These are phyloP conservation scores for Voacanga thouarsii DNA, from an alignment of 257 asterid genomes.

Conservation along the genomic window DNA sequence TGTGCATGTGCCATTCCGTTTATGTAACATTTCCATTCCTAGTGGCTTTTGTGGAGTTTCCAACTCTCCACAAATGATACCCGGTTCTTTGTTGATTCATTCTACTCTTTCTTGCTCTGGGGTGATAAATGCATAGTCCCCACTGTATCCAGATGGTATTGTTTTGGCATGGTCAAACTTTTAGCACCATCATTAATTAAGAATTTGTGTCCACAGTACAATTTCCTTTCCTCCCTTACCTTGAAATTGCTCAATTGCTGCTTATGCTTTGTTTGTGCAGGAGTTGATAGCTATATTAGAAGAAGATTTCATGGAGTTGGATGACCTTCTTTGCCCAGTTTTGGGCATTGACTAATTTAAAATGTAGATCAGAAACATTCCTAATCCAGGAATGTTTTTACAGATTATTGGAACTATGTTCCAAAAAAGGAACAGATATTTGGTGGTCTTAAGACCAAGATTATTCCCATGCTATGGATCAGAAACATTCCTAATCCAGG, in stretches of 20 bases:
- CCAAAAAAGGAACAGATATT: too few relatives aligned
- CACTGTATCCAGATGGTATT: background rate
- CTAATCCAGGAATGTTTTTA: background rate
- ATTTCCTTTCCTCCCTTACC: background rate
- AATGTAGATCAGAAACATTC: background rate
- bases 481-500: too few relatives aligned
- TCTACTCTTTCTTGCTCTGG: background rate
- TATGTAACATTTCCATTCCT: background rate
- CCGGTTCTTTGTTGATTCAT: background rate
- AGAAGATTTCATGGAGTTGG: conserved; percentile 41
- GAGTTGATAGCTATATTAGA: conserved; percentile 24
- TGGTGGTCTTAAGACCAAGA: too few relatives aligned
- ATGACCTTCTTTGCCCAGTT: conserved; percentile 38
- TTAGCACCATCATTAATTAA: background rate
- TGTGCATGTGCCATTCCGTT: background rate
- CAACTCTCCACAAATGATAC: too few relatives aligned
- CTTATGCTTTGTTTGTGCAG: conserved; percentile 20
- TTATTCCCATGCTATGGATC: too few relatives aligned
- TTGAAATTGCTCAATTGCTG: background rate
- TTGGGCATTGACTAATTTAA: conserved; percentile 23
- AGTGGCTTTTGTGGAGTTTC: background rate
- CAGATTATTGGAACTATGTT: too few relatives aligned
- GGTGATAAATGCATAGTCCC: background rate
- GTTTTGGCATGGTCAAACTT: conserved; percentile 1
- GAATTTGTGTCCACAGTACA: background rate